Evolutionary conservation across 2,329 filamentous ascomycete genomes (phyloP), one percentile per base, ranked within the genome.

Genomic region (Erysiphe neolycopersici): DNA sequence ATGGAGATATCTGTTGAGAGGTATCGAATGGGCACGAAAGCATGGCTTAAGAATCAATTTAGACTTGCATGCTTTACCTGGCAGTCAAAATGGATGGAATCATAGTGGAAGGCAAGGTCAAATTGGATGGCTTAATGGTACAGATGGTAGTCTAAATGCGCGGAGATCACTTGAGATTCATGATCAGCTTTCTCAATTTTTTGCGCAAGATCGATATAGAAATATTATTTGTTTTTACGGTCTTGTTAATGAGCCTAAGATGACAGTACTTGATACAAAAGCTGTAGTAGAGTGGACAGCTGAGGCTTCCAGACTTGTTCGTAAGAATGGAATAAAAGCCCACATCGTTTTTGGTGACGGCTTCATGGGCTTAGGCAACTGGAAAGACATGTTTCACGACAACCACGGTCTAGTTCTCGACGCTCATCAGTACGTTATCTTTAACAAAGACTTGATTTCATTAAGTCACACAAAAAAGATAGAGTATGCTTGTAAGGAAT

Each of bases 381-480:
- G 89, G 89, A 75, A 92, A 57, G 82, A 80, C 37, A 69, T 79
- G 57, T 69, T 94, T 52, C 70, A 78, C 51, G 66, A 68, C 16
- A 69, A 79, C 54, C 69, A 76, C 49, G 43, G 43, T 13, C 65
- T 95, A 50, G 70, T 91, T 17, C 72, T 98, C 19, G 89, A 98
- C 60, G 87, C 91, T 33, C 89, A 98, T 62, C 85, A 95, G 60
- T 98, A 98, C 59, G 81, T 91, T 55, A 94, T 94, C 59, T 98
- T 95, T 69, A 94, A 95, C 66, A 72, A 73, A 37, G 75, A 78
- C 50, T 81, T 91, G 59, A 78, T 95, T 55, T 69, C 72, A 40
- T 76, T 79, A 54, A 76, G 76, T 45, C 89, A 94, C 63, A 67
- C 76, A 45, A 68, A 77, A 50, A 94, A 94, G 61, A 68, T 95